Conservation (phyloP, 2,329 filamentous ascomycete genomes). For the Cucurbitaria berberidis region DNA sequence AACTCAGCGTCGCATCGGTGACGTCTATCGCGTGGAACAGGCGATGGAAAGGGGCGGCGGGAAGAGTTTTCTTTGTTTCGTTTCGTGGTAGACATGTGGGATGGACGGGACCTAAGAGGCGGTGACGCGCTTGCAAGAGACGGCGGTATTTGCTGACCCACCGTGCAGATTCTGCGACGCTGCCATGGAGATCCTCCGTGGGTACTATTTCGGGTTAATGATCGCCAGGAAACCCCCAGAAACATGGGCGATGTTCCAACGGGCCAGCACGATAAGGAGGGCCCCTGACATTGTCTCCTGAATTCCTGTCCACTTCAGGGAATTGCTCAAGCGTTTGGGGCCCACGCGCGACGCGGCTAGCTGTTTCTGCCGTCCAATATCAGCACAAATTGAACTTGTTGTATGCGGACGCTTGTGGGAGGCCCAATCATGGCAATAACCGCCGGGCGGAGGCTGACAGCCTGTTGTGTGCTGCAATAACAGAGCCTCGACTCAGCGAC, state of each 20-base stretch:
- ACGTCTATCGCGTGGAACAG: not conserved
- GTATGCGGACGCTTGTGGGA: constrained; percentile 16
- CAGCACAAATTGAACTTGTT: constrained; percentile 9
- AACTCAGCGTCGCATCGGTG: constrained; percentile 1
- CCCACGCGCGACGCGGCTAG: constrained; percentile 3
- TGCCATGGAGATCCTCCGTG: constrained; percentile 11
- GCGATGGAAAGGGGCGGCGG: constrained; percentile 3
- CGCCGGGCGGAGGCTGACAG: constrained; percentile 27
- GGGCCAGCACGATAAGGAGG: constrained; percentile 15
- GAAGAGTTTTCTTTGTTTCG: constrained; percentile 2
- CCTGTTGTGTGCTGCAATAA: constrained; percentile 13
- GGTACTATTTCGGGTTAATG: constrained; percentile 16
- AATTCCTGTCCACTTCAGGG: constrained; percentile 6
- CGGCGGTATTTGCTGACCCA: constrained; percentile 15
- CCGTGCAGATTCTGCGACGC: constrained; percentile 29
- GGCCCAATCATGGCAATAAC: constrained; percentile 26
- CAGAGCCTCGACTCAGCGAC: constrained; percentile 32
- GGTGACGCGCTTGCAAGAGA: constrained; percentile 9
- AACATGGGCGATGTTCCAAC: constrained; percentile 15
- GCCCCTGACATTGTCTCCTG: constrained; percentile 22
- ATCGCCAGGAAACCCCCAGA: constrained; percentile 19
- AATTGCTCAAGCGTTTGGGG: constrained; percentile 8
- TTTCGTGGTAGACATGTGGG: constrained; percentile 3
- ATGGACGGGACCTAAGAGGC: constrained; percentile 9
- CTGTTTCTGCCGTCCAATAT: constrained; percentile 9